Percentiles rank a stretch among this genome's conserved stretches.
phyloP scores from a whole-genome alignment of 805 yeast species.

The Ogataea dorogensis region DNA sequence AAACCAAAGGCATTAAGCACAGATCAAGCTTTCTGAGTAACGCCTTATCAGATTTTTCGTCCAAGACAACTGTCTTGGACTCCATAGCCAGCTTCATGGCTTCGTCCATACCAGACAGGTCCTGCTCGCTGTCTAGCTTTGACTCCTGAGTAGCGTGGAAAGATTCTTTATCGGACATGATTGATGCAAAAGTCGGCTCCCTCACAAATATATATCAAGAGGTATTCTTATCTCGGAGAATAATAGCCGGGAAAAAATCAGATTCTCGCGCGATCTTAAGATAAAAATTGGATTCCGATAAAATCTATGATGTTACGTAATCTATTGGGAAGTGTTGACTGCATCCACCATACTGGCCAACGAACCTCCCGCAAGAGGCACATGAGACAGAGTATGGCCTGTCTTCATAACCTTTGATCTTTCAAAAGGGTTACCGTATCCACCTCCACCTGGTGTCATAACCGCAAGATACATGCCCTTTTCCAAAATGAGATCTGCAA shows the following conservation, averaged over 20 bases:
- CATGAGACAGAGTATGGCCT: slow-evolving; percentile 6
- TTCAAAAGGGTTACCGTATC: slow-evolving; percentile 9
- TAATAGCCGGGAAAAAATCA: slow-evolving; percentile 6
- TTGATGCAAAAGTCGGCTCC: background rate
- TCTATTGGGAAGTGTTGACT: slow-evolving; percentile 23
- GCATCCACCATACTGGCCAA: slow-evolving; percentile 19
- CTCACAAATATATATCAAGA: background rate
- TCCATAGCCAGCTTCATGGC: slow-evolving; percentile 37
- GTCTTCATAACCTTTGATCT: slow-evolving; percentile 8
- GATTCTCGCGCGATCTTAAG: no score
- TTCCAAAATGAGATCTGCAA: slow-evolving; percentile 6
- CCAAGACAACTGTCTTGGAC: slow-evolving; percentile 11
- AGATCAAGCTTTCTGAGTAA: slow-evolving; percentile 45
- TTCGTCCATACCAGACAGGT: slow-evolving; percentile 35
- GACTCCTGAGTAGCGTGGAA: background rate
- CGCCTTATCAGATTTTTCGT: slow-evolving; percentile 25
- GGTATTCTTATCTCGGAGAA: slow-evolving; percentile 10
- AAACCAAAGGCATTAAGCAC: slow-evolving; percentile 50
- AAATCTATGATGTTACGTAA: background rate
- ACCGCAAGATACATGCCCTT: slow-evolving; percentile 11
- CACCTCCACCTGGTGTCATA: slow-evolving; percentile 13
- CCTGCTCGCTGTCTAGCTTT: background rate
- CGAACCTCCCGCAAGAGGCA: slow-evolving; percentile 26
- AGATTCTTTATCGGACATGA: slow-evolving; percentile 9
- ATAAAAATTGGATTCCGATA: background rate